Conservation (phyloP, 148 eudicot genomes). For the Talinum fruticosum region DNA sequence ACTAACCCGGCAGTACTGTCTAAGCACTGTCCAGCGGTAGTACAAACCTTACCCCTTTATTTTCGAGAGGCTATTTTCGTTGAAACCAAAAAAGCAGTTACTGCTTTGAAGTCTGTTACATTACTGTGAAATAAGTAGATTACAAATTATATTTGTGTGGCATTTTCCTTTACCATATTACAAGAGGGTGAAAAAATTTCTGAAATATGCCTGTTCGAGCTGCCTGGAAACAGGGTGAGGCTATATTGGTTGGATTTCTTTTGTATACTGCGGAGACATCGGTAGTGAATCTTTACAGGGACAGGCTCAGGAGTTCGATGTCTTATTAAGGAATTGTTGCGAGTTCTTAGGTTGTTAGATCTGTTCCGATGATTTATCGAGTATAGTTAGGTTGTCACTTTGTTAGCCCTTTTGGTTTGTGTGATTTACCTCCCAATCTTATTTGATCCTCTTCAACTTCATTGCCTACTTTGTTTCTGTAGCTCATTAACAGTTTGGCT, state of each 20-base stretch:
- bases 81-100: too few species aligned
- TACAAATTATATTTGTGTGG: too few species aligned
- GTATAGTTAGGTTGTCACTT: slow-evolving; percentile 3
- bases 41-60: too few species aligned
- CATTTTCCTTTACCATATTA: too few species aligned
- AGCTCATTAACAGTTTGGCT: background rate
- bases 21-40: too few species aligned
- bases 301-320: too few species aligned
- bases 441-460: background rate
- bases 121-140: too few species aligned
- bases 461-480: background rate
- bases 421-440: background rate
- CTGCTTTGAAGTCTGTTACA: too few species aligned
- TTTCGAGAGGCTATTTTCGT: too few species aligned
- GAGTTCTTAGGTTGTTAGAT: background rate
- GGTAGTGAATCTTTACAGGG: background rate
- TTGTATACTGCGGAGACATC: background rate
- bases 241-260: background rate
- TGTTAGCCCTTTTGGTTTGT: background rate
- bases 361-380: background rate
- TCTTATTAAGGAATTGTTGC: background rate
- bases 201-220: background rate
- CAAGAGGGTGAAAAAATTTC: background rate
- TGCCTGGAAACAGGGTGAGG: background rate
- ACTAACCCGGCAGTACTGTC: too few species aligned